These are phyloP conservation scores for Colletotrichum tropicale DNA, from an alignment of 2,329 filamentous ascomycete species.

Conservation along the genomic window DNA sequence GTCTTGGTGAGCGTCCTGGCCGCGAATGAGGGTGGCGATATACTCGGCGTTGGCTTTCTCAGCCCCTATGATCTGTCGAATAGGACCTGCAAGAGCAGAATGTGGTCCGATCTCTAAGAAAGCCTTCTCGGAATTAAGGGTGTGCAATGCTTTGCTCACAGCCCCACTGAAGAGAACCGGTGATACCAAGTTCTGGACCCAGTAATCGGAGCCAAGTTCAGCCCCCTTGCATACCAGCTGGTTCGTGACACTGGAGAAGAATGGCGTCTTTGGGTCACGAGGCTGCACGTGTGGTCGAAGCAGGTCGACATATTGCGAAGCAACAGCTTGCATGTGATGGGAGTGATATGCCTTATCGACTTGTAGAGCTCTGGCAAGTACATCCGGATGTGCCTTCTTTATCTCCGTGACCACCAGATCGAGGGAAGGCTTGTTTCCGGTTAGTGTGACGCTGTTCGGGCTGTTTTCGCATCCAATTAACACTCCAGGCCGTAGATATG, in stretches of 20 bases:
- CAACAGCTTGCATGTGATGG: conserved; percentile 12
- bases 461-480: conserved; percentile 34
- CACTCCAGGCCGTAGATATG: conserved; percentile 28
- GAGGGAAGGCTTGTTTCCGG: conserved; percentile 24
- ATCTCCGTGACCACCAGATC: conserved; percentile 28
- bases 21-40: conserved; percentile 4
- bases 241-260: conserved; percentile 30
- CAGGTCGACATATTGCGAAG: conserved; percentile 29
- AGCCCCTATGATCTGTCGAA: conserved; percentile 31
- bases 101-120: conserved; percentile 2
- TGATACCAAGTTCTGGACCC: not conserved
- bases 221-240: conserved; percentile 21
- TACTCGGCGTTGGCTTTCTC: not conserved
- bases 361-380: conserved; percentile 34
- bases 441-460: conserved; percentile 31
- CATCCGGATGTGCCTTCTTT: conserved; percentile 27
- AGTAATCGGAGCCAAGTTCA: not conserved
- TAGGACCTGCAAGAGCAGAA: not conserved
- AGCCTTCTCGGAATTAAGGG: not conserved
- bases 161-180: not conserved
- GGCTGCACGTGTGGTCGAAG: conserved; percentile 35
- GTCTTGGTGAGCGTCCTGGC: not conserved
- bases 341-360: conserved; percentile 49
- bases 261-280: not conserved
- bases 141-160: not conserved